A percentile compares a stretch with the other conserved stretches of the same genome.
Evolutionary conservation across 2,329 filamentous ascomycete genomes (phyloP).

Genomic region (Polychaeton citri): DNA sequence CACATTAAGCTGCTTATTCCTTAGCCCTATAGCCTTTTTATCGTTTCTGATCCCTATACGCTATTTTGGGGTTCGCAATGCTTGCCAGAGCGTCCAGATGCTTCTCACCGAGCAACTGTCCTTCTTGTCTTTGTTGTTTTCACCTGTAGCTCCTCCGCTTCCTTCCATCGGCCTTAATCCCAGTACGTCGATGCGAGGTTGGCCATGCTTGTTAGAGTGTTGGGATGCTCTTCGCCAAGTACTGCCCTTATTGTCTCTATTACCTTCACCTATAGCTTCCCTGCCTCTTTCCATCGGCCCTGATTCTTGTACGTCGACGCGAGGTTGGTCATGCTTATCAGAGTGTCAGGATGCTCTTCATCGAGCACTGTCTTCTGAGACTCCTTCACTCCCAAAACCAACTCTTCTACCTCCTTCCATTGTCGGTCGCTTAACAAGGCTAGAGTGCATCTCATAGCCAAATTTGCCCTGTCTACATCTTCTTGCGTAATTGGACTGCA

Average conservation of each 20-base stretch:
- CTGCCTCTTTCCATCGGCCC: constrained; percentile 2
- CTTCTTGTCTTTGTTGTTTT: not conserved
- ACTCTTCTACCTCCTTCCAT: constrained; percentile 3
- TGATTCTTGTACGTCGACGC: not conserved
- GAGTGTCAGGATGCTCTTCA: constrained; percentile 5
- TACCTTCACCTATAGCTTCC: constrained; percentile 2
- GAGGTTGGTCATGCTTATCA: constrained; percentile 3
- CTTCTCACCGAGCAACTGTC: not conserved
- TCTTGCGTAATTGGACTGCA: not conserved
- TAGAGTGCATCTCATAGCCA: not conserved
- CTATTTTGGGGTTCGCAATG: not conserved
- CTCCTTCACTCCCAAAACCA: constrained; percentile 3
- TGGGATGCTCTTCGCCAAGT: constrained; percentile 5
- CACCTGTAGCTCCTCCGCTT: constrained; percentile 3
- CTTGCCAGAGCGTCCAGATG: not conserved
- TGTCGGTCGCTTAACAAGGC: not conserved
- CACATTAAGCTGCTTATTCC: too few species aligned
- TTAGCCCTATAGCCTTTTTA: too few species aligned
- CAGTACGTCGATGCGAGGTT: constrained; percentile 2
- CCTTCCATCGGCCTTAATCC: constrained; percentile 2
- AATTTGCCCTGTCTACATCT: not conserved
- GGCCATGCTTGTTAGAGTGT: constrained; percentile 5
- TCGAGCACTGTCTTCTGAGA: constrained; percentile 3
- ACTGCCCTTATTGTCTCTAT: constrained; percentile 1
- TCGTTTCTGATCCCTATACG: not conserved